Base-by-base conservation (phyloP, 148 eudicot species). In the Camellia granthamiana region DNA sequence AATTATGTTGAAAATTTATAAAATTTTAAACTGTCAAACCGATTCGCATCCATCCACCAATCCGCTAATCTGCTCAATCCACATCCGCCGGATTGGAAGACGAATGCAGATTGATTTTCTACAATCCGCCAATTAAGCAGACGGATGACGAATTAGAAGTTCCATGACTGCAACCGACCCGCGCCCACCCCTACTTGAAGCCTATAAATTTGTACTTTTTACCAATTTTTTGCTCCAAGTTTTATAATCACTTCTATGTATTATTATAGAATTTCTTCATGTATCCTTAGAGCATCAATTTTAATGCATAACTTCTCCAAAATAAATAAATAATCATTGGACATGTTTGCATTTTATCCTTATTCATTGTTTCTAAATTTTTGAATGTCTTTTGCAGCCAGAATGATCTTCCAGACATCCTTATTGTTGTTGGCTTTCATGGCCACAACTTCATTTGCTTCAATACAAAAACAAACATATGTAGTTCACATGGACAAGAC, bases 401-500 rank as follows among this genome's bases (percentile, higher is more conserved):
- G 66, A 49, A 88, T 90, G 91, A 72, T 23, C 18, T 55, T 72
- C 6, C 42, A 72, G 68, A 69, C 62, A 61, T 55, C 59, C 65
- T 21, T 87, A 51, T 64, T 85, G 69, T 18, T 88, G 62, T 61
- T 82, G 14, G 70, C 75, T 61, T 8, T 79, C 23, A 52, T 83
- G 46, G 76, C 66, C 23, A 70, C 77, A 65, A 76, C 66, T 74
- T 62, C 86, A 80, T 47, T 58, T 77, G 79, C 85, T 78, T 84
- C 77, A 65, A 69, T 79, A 63, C 82, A 84, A 52, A 84, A 78
- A 74, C 42, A 81, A 68, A 84, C 87, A 9, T 91, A 91, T 77
- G 83, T 91, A 58, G 78, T 91, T 47, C 94, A 91, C 82, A 91
- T 89, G 84, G 94, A 91, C 79, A 81, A 81, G 72, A 52, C 87